Percentiles rank a stretch among this genome's conserved stretches.
Evolutionary conservation across 2,329 filamentous ascomycete species (phyloP).

Genomic region (Fusarium nodosum): DNA sequence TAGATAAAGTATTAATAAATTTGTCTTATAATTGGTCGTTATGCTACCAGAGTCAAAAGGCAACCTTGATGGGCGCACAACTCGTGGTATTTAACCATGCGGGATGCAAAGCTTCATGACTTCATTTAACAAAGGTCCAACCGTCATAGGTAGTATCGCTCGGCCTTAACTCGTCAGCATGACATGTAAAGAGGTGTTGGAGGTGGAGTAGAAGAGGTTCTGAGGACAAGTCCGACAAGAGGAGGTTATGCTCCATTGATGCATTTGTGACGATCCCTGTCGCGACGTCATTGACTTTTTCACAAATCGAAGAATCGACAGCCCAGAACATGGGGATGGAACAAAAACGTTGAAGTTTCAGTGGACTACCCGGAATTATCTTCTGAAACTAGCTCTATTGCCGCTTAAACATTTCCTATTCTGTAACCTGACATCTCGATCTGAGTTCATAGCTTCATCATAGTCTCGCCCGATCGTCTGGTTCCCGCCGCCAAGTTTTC

Average conservation of each 20-base stretch:
- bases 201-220: slow-evolving; percentile 3
- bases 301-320: background rate
- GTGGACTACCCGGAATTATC: slow-evolving; percentile 14
- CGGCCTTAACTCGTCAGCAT: slow-evolving; percentile 27
- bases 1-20: background rate
- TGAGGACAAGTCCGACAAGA: background rate
- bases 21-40: background rate
- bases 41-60: background rate
- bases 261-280: slow-evolving; percentile 36
- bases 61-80: background rate
- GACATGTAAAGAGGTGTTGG: slow-evolving; percentile 3
- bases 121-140: slow-evolving; percentile 17
- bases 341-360: slow-evolving; percentile 3
- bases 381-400: slow-evolving; percentile 13
- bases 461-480: slow-evolving; percentile 10
- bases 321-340: slow-evolving; percentile 5
- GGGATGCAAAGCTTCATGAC: slow-evolving; percentile 2
- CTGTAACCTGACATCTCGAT: slow-evolving; percentile 33
- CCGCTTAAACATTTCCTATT: slow-evolving; percentile 32
- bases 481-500: slow-evolving; percentile 35
- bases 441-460: slow-evolving; percentile 19
- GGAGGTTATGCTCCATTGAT: slow-evolving; percentile 24
- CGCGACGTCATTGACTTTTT: slow-evolving; percentile 43
- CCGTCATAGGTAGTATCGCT: slow-evolving; percentile 24
- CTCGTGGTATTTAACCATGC: slow-evolving; percentile 22